A percentile compares a stretch with the other conserved stretches of the same genome.
phyloP scores from a whole-genome alignment of 371 early-diverging fungal species.

The Spraguea lophii region DNA sequence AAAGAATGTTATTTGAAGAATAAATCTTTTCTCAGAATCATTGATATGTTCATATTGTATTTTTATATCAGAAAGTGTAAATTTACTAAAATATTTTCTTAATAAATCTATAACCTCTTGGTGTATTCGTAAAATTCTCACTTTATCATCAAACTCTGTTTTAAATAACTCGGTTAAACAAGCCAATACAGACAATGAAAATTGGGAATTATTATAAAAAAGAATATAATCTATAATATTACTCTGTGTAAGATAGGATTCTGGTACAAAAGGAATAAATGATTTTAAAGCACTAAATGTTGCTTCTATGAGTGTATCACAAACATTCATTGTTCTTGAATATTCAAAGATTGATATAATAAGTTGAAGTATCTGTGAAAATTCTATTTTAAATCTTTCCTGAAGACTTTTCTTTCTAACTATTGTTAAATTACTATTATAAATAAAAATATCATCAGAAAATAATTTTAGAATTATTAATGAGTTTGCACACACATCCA shows the following conservation, averaged over 20 bases:
- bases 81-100: conserved; percentile 31
- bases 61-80: conserved; percentile 19
- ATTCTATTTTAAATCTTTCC: conserved; percentile 76
- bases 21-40: conserved; percentile 22
- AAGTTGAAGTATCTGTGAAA: conserved; percentile 73
- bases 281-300: conserved; percentile 71
- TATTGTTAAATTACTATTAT: conserved; percentile 80
- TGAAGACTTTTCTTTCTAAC: conserved; percentile 66
- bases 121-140: conserved; percentile 15
- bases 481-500: conserved; percentile 85
- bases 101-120: conserved; percentile 24
- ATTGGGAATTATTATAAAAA: conserved; percentile 53
- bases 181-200: conserved; percentile 12
- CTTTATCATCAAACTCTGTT: background rate
- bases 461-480: conserved; percentile 70
- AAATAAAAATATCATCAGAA: conserved; percentile 93
- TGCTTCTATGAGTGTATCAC: conserved; percentile 55
- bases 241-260: conserved; percentile 80
- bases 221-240: conserved; percentile 57
- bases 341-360: conserved; percentile 76
- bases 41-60: conserved; percentile 17
- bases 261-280: conserved; percentile 83
- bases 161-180: conserved; percentile 33
- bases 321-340: conserved; percentile 22
- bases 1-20: conserved; percentile 6